Evolutionary conservation across 805 yeast genomes (phyloP).

Genomic region (Saccharomyces kudriavzevii): DNA sequence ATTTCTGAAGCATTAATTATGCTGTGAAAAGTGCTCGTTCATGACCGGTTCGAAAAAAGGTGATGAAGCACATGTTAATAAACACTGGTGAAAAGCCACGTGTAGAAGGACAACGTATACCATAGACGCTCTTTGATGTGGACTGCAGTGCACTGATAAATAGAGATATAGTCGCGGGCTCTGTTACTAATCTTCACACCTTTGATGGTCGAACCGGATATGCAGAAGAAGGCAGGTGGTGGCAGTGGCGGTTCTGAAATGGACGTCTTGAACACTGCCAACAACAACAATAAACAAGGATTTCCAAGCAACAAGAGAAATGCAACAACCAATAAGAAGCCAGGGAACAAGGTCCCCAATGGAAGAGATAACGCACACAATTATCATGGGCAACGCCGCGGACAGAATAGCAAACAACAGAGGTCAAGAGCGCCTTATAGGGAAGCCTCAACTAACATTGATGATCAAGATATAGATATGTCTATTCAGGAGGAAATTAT

Average conservation of each 20-base stretch:
- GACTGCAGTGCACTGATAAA: not conserved
- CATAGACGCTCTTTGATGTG: not conserved
- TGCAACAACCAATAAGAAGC: not conserved
- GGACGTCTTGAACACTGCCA: constrained; percentile 3
- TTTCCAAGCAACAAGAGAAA: not conserved
- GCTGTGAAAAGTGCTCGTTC: not conserved
- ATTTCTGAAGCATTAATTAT: not conserved
- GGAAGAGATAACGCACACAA: constrained; percentile 3
- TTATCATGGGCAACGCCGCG: constrained; percentile 6
- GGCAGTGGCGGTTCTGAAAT: constrained; percentile 3
- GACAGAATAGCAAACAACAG: constrained; percentile 8
- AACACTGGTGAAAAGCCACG: not conserved
- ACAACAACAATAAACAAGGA: not conserved
- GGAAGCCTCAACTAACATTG: not conserved
- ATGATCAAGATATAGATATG: constrained; percentile 18
- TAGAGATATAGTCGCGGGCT: not conserved
- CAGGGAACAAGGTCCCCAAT: not conserved
- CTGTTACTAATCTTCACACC: not conserved
- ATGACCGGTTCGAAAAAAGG: not conserved
- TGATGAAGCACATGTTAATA: not conserved
- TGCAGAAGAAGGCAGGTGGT: constrained; percentile 4
- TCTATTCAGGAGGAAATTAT: constrained; percentile 32
- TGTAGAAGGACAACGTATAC: not conserved
- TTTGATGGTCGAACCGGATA: constrained; percentile 5
- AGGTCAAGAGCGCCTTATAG: not conserved